Conservation (phyloP, 352 stramenopile species). For the Phytophthora cactorum region DNA sequence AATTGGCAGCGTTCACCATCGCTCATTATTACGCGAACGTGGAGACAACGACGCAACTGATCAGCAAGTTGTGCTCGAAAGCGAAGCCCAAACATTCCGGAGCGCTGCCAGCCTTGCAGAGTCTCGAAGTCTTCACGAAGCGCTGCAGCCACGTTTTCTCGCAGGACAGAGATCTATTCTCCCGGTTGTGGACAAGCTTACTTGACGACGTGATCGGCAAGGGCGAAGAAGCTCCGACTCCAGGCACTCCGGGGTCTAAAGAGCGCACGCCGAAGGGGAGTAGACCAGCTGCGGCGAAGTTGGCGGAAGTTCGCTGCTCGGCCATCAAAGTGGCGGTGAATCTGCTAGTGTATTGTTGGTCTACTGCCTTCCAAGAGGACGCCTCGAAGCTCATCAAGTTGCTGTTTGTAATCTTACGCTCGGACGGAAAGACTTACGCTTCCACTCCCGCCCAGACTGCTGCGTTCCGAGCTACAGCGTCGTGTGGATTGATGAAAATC, state of each 20-base stretch:
- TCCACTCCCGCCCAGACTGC: slow-evolving; percentile 43
- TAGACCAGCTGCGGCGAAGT: slow-evolving; percentile 18
- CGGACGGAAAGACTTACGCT: slow-evolving; percentile 56
- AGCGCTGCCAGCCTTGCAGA: slow-evolving; percentile 54
- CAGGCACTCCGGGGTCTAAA: slow-evolving; percentile 18
- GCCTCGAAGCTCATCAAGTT: slow-evolving; percentile 51
- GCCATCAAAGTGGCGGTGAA: slow-evolving; percentile 71
- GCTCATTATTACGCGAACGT: slow-evolving; percentile 52
- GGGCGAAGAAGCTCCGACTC: slow-evolving; percentile 1
- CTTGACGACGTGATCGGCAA: slow-evolving; percentile 45
- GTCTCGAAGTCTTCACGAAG: slow-evolving; percentile 71
- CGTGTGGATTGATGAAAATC: slow-evolving; percentile 68
- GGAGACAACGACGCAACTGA: slow-evolving; percentile 44
- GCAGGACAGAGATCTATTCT: slow-evolving; percentile 30
- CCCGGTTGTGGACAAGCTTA: slow-evolving; percentile 54
- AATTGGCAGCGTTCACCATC: slow-evolving; percentile 58
- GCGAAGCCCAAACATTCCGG: slow-evolving; percentile 33
- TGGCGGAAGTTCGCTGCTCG: slow-evolving; percentile 61
- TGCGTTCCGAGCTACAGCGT: slow-evolving; percentile 58
- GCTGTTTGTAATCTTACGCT: slow-evolving; percentile 69
- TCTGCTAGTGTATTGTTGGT: slow-evolving; percentile 53
- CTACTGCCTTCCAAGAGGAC: slow-evolving; percentile 22
- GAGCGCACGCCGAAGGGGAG: slow-evolving; percentile 31
- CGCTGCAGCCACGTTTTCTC: slow-evolving; percentile 42
- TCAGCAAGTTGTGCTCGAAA: slow-evolving; percentile 62